Conservation (phyloP, 371 early-diverging fungal species). For the Entomophthora muscae region DNA sequence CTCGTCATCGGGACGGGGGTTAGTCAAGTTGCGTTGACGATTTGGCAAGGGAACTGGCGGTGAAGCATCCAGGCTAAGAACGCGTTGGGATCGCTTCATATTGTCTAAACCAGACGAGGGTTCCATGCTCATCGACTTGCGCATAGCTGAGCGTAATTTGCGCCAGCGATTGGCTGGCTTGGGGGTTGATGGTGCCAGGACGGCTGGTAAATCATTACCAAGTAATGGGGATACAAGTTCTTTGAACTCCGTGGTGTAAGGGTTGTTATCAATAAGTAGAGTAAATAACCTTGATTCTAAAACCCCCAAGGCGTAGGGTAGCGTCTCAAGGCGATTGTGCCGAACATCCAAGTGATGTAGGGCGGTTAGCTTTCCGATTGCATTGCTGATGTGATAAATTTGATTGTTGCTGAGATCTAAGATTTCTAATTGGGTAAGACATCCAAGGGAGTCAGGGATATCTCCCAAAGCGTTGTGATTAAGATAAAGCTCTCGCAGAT, state of each 20-base stretch:
- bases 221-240: neutral
- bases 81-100: neutral
- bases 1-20: neutral
- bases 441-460: neutral
- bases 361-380: neutral
- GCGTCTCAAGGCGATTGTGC: neutral
- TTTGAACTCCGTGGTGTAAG: neutral
- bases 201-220: neutral
- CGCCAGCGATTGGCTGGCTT: neutral
- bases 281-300: constrained; percentile 9
- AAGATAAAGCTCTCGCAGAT: constrained; percentile 3
- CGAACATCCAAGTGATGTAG: constrained; percentile 7
- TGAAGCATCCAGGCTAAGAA: neutral
- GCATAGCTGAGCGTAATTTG: constrained; percentile 1
- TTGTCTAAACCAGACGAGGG: neutral
- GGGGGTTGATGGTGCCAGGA: neutral
- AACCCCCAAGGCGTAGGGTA: constrained; percentile 3
- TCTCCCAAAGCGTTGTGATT: neutral
- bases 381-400: neutral
- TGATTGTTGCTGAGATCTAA: constrained; percentile 4
- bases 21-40: neutral
- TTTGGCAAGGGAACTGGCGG: neutral
- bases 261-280: constrained; percentile 8
- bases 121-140: constrained; percentile 5
- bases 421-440: constrained; percentile 2